These are phyloP conservation scores for Trypanosoma scelopori DNA, from an alignment of 208 protist genomes.

Conservation along the genomic window DNA sequence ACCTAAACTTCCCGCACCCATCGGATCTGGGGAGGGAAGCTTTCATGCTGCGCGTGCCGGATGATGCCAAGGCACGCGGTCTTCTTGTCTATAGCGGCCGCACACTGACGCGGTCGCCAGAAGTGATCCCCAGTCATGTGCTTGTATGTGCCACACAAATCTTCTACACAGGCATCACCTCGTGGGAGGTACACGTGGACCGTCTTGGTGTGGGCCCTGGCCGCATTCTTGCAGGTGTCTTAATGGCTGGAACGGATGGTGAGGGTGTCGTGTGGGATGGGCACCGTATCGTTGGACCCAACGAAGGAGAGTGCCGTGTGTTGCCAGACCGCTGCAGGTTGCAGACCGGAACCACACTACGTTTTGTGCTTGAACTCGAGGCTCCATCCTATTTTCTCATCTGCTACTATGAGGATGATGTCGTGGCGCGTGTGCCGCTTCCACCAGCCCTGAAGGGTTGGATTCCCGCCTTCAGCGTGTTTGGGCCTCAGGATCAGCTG, in stretches of 20 bases:
- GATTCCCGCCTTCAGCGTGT: slow-evolving; percentile 35
- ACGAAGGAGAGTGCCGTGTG: slow-evolving; percentile 25
- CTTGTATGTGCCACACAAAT: slow-evolving; percentile 28
- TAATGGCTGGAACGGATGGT: slow-evolving; percentile 28
- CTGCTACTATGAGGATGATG: slow-evolving; percentile 27
- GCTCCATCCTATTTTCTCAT: slow-evolving; percentile 29
- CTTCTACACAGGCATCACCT: slow-evolving; percentile 25
- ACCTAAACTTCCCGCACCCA: slow-evolving; percentile 30
- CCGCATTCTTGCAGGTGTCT: slow-evolving; percentile 30
- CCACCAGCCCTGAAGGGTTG: slow-evolving; percentile 21
- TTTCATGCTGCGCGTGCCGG: slow-evolving; percentile 24
- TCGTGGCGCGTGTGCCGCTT: slow-evolving; percentile 26
- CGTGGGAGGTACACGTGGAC: slow-evolving; percentile 33
- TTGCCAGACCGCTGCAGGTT: slow-evolving; percentile 17
- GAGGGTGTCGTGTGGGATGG: slow-evolving; percentile 43
- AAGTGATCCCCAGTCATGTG: slow-evolving; percentile 14
- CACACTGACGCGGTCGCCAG: slow-evolving; percentile 24
- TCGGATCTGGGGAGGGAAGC: slow-evolving; percentile 16
- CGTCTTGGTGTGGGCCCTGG: slow-evolving; percentile 24
- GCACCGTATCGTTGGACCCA: slow-evolving; percentile 32
- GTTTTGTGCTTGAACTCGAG: slow-evolving; percentile 30
- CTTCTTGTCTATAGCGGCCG: slow-evolving; percentile 33
- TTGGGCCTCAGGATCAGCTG: slow-evolving; percentile 35
- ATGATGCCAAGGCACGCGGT: slow-evolving; percentile 22
- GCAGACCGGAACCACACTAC: slow-evolving; percentile 22